A percentile compares a stretch with the other conserved stretches of the same genome.
Conservation (phyloP, 2,329 filamentous ascomycete genomes). For the Aspergillus sp. region DNA sequence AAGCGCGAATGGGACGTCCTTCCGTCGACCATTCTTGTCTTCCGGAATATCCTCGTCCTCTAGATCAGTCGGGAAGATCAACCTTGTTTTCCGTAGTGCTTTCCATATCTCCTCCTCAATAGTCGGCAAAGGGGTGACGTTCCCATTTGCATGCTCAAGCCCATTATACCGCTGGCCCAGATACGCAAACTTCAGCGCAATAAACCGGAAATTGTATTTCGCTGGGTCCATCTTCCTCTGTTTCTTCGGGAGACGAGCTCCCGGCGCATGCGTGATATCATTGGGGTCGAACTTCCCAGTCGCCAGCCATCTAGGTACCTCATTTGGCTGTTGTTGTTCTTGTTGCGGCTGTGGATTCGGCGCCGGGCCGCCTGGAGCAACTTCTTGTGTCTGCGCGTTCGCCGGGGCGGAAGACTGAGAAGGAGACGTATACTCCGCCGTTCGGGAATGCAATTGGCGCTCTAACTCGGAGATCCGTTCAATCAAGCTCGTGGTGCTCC, state of each 20-base stretch:
- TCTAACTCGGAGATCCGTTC: constrained; percentile 68
- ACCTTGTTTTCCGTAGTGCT: constrained; percentile 74
- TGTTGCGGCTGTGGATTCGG: background rate
- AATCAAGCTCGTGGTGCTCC: constrained; percentile 69
- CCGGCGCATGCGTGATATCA: constrained; percentile 25
- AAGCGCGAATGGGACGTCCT: constrained; percentile 46
- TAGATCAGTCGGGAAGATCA: constrained; percentile 71
- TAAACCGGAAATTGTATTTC: constrained; percentile 77
- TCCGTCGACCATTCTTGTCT: constrained; percentile 40
- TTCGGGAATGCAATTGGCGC: constrained; percentile 58
- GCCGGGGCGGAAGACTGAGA: constrained; percentile 10
- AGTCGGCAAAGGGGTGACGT: constrained; percentile 68
- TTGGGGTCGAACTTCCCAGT: constrained; percentile 14
- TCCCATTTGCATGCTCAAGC: constrained; percentile 79
- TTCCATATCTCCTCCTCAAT: constrained; percentile 95
- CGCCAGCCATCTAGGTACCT: background rate
- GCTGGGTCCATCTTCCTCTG: constrained; percentile 68
- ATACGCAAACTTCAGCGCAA: constrained; percentile 93
- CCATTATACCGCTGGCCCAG: constrained; percentile 89
- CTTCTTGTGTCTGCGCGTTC: background rate
- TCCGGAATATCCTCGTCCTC: constrained; percentile 36
- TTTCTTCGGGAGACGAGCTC: constrained; percentile 41
- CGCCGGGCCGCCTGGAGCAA: background rate
- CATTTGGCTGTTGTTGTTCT: background rate
- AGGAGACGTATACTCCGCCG: constrained; percentile 31